Conservation (phyloP, 192 early-diverging fungal genomes). For the Pilaira anomala region DNA sequence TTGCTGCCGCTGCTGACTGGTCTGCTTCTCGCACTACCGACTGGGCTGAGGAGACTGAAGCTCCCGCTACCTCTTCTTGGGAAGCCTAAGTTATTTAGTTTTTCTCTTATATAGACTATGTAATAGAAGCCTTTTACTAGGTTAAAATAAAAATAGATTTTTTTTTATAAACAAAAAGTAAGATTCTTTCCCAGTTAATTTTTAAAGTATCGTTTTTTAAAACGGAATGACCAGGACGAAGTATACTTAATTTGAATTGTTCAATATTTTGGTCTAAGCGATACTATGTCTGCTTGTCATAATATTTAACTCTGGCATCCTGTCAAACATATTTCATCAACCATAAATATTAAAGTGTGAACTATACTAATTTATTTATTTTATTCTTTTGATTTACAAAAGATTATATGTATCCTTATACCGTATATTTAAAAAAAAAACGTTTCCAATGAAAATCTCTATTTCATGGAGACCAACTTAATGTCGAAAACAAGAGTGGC, state of each 20-base stretch:
- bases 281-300: no score
- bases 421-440: no score
- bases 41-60: constrained; percentile 38
- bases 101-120: constrained; percentile 5
- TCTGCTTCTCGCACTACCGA: constrained; percentile 21
- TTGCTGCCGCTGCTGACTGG: constrained; percentile 46
- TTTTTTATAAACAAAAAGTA: no score
- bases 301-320: no score
- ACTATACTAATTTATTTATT: neutral
- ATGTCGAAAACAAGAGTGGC: constrained; percentile 77
- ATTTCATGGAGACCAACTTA: constrained; percentile 31
- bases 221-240: no score
- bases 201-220: no score
- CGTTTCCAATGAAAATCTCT: neutral
- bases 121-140: neutral
- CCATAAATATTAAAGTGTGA: no score
- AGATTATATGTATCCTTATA: no score
- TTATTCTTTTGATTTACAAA: neutral
- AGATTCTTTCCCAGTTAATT: no score
- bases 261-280: no score
- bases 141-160: neutral
- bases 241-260: no score
- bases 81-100: constrained; percentile 31
- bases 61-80: constrained; percentile 30
- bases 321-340: no score